phyloP scores from a whole-genome alignment of 768 basidiomycete species.

The Gelatoporia subvermispora region DNA sequence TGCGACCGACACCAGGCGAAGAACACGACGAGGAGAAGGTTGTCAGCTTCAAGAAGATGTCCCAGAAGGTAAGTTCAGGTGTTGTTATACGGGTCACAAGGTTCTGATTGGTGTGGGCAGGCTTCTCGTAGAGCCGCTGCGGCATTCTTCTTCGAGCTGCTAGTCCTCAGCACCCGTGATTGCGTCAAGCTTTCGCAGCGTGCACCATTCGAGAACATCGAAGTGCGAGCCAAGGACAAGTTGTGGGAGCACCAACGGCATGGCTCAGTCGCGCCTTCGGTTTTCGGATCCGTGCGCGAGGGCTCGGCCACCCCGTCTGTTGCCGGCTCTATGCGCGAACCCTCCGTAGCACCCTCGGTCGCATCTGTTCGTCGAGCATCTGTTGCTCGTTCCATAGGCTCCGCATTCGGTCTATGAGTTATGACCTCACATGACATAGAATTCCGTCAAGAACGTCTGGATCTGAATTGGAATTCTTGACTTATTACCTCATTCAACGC shows the following conservation, averaged over 20 bases:
- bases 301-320: constrained; percentile 7
- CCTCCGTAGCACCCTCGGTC: too few relatives aligned
- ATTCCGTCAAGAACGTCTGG: not conserved
- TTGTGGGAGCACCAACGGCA: constrained; percentile 74
- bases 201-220: constrained; percentile 80
- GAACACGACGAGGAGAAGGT: constrained; percentile 48
- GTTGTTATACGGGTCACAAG: not conserved
- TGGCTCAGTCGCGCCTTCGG: constrained; percentile 39
- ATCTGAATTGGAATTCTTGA: not conserved
- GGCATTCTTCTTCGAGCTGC: constrained; percentile 96
- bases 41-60: constrained; percentile 74
- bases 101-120: constrained; percentile 32
- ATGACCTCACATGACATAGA: not conserved
- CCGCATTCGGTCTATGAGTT: constrained; percentile 19
- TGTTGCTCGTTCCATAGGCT: constrained; percentile 20
- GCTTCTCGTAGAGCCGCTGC: constrained; percentile 89
- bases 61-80: constrained; percentile 57
- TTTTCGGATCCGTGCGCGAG: constrained; percentile 35
- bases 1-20: constrained; percentile 49
- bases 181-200: constrained; percentile 77
- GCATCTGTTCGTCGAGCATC: constrained; percentile 17
- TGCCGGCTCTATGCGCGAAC: constrained; percentile 7
- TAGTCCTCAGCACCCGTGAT: constrained; percentile 91
- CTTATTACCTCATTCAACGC: not conserved
- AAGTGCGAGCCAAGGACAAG: constrained; percentile 73